Evolutionary conservation across 805 yeast species (phyloP).

Genomic region (Wickerhamomyces sydowiorum): DNA sequence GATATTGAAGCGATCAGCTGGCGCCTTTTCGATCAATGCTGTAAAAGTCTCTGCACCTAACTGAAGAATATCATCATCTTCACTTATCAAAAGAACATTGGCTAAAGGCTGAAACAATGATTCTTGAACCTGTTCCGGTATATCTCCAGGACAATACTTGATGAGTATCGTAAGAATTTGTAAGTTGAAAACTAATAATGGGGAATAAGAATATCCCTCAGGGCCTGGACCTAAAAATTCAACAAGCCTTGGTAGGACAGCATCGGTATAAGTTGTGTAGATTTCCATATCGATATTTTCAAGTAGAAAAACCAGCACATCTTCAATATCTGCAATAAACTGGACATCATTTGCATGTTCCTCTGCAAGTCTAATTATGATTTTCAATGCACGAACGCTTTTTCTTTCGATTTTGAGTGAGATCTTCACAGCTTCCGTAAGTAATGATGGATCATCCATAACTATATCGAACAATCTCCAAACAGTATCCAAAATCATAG

Average conservation of each 20-base stretch:
- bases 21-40: slow-evolving; percentile 42
- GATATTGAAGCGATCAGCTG: slow-evolving; percentile 17
- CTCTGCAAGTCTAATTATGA: slow-evolving; percentile 60
- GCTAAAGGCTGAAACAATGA: slow-evolving; percentile 35
- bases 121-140: too few relatives aligned
- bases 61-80: slow-evolving; percentile 77
- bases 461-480: slow-evolving; percentile 48
- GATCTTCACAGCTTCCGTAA: slow-evolving; percentile 63
- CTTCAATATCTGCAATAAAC: slow-evolving; percentile 59
- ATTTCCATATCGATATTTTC: slow-evolving; percentile 35
- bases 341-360: slow-evolving; percentile 75
- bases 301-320: slow-evolving; percentile 60
- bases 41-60: slow-evolving; percentile 70
- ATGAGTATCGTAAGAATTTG: slow-evolving; percentile 50
- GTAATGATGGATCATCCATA: slow-evolving; percentile 71
- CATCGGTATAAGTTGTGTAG: slow-evolving; percentile 42
- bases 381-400: slow-evolving; percentile 33
- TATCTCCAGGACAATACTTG: slow-evolving; percentile 32
- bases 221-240: slow-evolving; percentile 26
- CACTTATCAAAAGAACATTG: slow-evolving; percentile 30
- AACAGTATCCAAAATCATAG: slow-evolving; percentile 30
- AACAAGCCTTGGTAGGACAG: slow-evolving; percentile 47
- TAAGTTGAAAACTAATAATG: slow-evolving; percentile 53
- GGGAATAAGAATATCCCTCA: slow-evolving; percentile 56
- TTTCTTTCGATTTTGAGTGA: slow-evolving; percentile 43